A percentile compares a stretch with the other conserved stretches of the same genome.
These are phyloP conservation scores for Populus tremula DNA, from an alignment of 345 rosid genomes.

Conservation along the genomic window DNA sequence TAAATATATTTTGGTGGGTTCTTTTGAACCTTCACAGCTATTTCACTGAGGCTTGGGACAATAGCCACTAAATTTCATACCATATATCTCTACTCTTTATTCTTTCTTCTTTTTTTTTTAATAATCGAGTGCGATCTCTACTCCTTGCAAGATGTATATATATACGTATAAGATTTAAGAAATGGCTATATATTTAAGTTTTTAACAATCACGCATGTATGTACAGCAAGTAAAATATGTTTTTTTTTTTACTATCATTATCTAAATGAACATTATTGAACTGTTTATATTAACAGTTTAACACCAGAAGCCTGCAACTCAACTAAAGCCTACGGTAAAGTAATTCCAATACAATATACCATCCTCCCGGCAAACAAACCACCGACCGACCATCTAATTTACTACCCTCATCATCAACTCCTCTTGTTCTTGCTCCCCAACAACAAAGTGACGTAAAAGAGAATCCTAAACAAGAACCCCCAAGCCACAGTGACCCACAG, in stretches of 20 bases:
- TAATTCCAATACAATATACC: background rate
- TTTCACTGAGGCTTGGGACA: background rate
- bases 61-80: background rate
- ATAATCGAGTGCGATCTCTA: background rate
- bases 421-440: constrained; percentile 95
- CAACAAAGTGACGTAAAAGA: constrained; percentile 74
- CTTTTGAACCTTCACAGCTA: too few relatives aligned
- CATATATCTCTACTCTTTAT: background rate
- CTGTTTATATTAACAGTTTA: constrained; percentile 4
- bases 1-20: too few relatives aligned
- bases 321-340: background rate
- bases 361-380: background rate
- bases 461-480: constrained; percentile 80
- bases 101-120: accelerated
- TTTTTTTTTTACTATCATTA: background rate
- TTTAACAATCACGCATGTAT: background rate
- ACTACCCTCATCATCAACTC: constrained; percentile 18
- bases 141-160: background rate
- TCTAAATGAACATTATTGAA: background rate
- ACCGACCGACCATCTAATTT: too few relatives aligned
- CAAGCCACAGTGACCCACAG: constrained; percentile 75
- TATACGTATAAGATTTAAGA: background rate
- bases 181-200: background rate
- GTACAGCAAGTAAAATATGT: background rate
- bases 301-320: constrained; percentile 2